phyloP scores from a whole-genome alignment of 169 alveolate genomes.

The Sarcocystis neurona region DNA sequence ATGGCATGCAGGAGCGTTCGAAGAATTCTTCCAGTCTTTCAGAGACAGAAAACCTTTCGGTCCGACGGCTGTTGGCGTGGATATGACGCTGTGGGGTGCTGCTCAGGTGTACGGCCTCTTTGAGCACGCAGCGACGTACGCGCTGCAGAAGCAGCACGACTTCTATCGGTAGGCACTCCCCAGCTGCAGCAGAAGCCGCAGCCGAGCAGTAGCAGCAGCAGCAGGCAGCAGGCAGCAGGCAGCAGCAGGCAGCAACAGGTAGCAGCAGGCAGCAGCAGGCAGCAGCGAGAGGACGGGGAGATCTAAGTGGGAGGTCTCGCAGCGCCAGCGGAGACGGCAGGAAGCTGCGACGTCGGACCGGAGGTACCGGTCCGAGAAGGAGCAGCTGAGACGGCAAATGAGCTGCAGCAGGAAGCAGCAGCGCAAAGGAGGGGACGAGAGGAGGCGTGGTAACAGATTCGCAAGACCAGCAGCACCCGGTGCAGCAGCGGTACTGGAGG shows the following conservation, averaged over 20 bases:
- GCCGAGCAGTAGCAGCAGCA: too few relatives aligned
- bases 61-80: slow-evolving; percentile 2
- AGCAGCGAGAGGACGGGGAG: neutral
- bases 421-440: too few relatives aligned
- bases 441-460: too few relatives aligned
- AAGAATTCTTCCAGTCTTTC: neutral
- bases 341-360: too few relatives aligned
- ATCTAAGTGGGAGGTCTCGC: neutral
- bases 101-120: slow-evolving; percentile 19
- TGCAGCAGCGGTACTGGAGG: too few relatives aligned
- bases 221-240: neutral
- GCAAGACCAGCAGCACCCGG: too few relatives aligned
- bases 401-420: too few relatives aligned
- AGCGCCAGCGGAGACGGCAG: too few relatives aligned
- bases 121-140: slow-evolving; percentile 9
- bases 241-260: neutral
- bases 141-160: neutral
- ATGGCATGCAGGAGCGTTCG: neutral
- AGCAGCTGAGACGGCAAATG: too few relatives aligned
- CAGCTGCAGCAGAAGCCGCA: neutral
- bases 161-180: neutral
- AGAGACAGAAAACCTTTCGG: slow-evolving; percentile 23
- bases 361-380: too few relatives aligned
- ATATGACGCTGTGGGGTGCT: neutral
- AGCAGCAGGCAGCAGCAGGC: neutral